A percentile compares a stretch with the other conserved stretches of the same genome.
Conservation (phyloP, 805 yeast genomes). For the Saccharomycopsis amapae region DNA sequence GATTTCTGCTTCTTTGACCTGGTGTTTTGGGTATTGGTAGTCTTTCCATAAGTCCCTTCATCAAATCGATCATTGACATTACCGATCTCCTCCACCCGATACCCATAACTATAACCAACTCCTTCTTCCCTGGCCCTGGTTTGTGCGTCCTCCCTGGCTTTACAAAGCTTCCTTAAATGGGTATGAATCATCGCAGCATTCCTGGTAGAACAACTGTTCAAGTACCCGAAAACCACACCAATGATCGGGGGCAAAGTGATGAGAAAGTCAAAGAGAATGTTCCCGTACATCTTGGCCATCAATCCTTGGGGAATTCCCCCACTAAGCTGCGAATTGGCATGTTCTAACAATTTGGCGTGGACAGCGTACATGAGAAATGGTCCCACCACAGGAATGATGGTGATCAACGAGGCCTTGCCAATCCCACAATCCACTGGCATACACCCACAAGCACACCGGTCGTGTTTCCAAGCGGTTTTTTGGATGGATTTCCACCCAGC, state of each 20-base stretch:
- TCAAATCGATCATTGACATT: too few species aligned
- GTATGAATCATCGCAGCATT: slow-evolving; percentile 78
- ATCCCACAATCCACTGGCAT: slow-evolving; percentile 71
- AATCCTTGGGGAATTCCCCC: slow-evolving; percentile 36
- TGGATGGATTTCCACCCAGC: slow-evolving; percentile 69
- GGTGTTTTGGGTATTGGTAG: too few species aligned
- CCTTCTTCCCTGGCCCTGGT: too few species aligned
- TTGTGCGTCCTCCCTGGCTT: too few species aligned
- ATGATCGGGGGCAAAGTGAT: slow-evolving; percentile 74
- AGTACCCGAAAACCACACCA: slow-evolving; percentile 73
- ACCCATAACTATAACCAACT: too few species aligned
- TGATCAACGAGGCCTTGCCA: slow-evolving; percentile 70
- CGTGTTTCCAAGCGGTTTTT: slow-evolving; percentile 80
- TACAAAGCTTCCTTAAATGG: slow-evolving; percentile 25
- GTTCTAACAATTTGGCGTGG: slow-evolving; percentile 58
- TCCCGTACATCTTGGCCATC: slow-evolving; percentile 65
- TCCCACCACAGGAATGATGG: slow-evolving; percentile 77
- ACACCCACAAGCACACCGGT: slow-evolving; percentile 74
- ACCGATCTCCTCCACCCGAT: too few species aligned
- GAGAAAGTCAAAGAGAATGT: slow-evolving; percentile 65
- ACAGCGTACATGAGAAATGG: slow-evolving; percentile 74
- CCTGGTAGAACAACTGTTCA: slow-evolving; percentile 80
- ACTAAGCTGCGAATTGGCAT: slow-evolving; percentile 41
- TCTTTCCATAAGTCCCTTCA: too few species aligned
- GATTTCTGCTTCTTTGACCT: too few species aligned